These are phyloP conservation scores for Linum usitatissimum DNA, from an alignment of 345 rosid species.

Conservation along the genomic window DNA sequence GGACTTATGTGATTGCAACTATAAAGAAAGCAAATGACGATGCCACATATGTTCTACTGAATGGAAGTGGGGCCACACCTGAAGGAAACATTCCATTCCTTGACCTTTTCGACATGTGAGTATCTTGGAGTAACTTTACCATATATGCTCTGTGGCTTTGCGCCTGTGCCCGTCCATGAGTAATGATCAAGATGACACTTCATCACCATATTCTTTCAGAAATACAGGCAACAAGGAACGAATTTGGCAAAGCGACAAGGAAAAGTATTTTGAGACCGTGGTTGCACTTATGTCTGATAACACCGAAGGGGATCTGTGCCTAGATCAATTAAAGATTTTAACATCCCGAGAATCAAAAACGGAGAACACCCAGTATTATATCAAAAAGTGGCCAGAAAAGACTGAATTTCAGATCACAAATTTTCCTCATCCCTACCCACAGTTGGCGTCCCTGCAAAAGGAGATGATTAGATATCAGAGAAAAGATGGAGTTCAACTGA, in stretches of 20 bases:
- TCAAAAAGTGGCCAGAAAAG: conserved; percentile 82
- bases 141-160: neutral
- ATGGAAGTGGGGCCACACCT: conserved; percentile 94
- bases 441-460: conserved; percentile 80
- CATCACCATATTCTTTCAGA: conserved; percentile 44
- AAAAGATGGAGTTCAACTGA: conserved; percentile 91
- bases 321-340: conserved; percentile 66
- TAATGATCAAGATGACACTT: conserved; percentile 13
- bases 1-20: conserved; percentile 79
- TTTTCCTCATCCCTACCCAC: conserved; percentile 97
- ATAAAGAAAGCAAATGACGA: conserved; percentile 65
- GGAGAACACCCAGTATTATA: conserved; percentile 81
- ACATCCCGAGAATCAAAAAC: conserved; percentile 93
- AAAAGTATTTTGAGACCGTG: conserved; percentile 70
- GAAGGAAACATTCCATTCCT: conserved; percentile 96
- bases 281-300: conserved; percentile 94
- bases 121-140: conserved; percentile 10
- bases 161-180: neutral
- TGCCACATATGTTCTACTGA: conserved; percentile 55
- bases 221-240: conserved; percentile 85
- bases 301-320: conserved; percentile 52
- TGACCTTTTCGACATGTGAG: conserved; percentile 97
- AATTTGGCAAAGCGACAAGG: conserved; percentile 96
- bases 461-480: conserved; percentile 97
- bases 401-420: conserved; percentile 63